These are phyloP conservation scores for Mycena vitilis DNA, from an alignment of 768 basidiomycete genomes.

Conservation along the genomic window DNA sequence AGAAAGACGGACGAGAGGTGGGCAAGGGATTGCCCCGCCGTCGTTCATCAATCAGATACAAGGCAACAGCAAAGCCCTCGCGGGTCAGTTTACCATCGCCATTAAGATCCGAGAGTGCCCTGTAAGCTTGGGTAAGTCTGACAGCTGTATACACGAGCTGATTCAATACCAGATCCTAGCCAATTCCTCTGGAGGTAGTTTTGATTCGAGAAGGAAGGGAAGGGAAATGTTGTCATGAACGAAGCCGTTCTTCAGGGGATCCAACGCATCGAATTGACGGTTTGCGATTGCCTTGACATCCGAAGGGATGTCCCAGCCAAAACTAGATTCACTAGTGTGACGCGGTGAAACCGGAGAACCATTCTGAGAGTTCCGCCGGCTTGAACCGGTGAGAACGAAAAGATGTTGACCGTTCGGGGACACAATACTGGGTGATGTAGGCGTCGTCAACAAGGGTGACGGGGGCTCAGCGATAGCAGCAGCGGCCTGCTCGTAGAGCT, in stretches of 20 bases:
- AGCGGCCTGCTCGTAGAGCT: constrained; percentile 59
- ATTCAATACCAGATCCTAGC: constrained; percentile 59
- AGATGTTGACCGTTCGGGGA: not conserved
- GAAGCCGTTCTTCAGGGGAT: constrained; percentile 52
- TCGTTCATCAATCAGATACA: constrained; percentile 61
- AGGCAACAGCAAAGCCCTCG: constrained; percentile 65
- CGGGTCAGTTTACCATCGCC: constrained; percentile 58
- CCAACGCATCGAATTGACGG: constrained; percentile 58
- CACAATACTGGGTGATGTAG: constrained; percentile 14
- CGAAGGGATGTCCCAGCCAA: constrained; percentile 56
- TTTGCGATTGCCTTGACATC: constrained; percentile 56
- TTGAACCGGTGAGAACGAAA: not conserved
- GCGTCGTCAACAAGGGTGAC: constrained; percentile 11
- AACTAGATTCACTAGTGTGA: constrained; percentile 18
- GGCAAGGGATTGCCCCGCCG: constrained; percentile 56
- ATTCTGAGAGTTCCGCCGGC: not conserved
- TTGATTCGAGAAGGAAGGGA: constrained; percentile 62
- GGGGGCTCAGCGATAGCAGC: constrained; percentile 36
- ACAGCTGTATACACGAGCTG: not conserved
- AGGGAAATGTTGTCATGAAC: constrained; percentile 64
- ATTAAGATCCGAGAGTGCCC: constrained; percentile 62
- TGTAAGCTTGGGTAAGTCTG: constrained; percentile 32
- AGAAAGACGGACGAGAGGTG: constrained; percentile 33
- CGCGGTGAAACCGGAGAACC: constrained; percentile 19
- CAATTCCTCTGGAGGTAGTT: constrained; percentile 53